Evolutionary conservation across 1,284 basidiomycete genomes (phyloP), one percentile per base, ranked within the genome.

Genomic region (Polyporus tsugae): DNA sequence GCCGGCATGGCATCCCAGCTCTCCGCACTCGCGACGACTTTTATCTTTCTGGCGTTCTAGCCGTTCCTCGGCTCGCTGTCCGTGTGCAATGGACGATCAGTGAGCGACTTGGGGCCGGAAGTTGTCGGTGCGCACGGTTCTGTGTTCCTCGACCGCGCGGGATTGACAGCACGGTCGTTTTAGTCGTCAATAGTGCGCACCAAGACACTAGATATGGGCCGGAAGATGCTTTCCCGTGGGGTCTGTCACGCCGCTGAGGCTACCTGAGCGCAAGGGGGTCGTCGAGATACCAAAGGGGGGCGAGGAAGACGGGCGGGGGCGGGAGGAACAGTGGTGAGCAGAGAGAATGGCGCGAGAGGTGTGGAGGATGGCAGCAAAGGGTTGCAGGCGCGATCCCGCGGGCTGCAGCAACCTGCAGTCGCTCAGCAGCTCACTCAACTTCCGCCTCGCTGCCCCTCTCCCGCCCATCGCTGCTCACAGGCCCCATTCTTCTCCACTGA

Each of bases 1-100:
- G 89, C 89, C 76, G 91, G 91, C 91, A 93, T 91, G 72, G 74
- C 66, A 66, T 68, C 33, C 68, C 65, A 67, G 65, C 65, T 55
- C 60, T 41, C 61, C 61, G 46, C 55, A 60, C 65, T 63, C 42
- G 55, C 61, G 60, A 63, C 46, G 58, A 49, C 25, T 57, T 57
- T 25, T 22, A 35, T 62, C 38, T 35, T n/a, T 46, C 41, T 65
- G 53, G 22, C 59, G 25, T 62, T 59, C 60, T 64, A 44, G 33
- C 60, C 42, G 53, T 39, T 62, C 25, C 65, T 69, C 70, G 70
- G 65, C 63, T 71, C 63, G 64, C 41, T 57, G 46, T 39, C 62
- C 49, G 36, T 57, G 49, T 35, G 49, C 49, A 44, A 61, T 35
- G 62, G 53, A 58, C 69, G 60, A 65, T 41, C 64, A 63, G 58